Conservation (phyloP, 1,284 basidiomycete species). For the Lentinula novae-zelandiae region DNA sequence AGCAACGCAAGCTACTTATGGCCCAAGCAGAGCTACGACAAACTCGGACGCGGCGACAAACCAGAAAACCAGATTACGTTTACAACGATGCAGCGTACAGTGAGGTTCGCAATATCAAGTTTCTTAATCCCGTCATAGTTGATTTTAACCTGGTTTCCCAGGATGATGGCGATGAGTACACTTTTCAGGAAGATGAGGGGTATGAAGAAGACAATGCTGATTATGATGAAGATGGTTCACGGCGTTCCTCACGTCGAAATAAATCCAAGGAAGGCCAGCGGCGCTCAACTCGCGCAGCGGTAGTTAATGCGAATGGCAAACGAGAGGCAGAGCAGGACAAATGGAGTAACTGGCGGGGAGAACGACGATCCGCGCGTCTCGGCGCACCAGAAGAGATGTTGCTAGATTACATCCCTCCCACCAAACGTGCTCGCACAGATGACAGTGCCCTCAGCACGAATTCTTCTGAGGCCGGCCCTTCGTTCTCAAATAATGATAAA, state of each 20-base stretch:
- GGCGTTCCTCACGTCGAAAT: slow-evolving; percentile 24
- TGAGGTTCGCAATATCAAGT: slow-evolving; percentile 39
- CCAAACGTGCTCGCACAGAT: slow-evolving; percentile 69
- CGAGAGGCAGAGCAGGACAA: slow-evolving; percentile 49
- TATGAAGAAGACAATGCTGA: slow-evolving; percentile 55
- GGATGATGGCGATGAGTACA: slow-evolving; percentile 68
- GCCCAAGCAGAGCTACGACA: slow-evolving; percentile 74
- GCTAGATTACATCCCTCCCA: slow-evolving; percentile 43
- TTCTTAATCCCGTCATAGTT: slow-evolving; percentile 18
- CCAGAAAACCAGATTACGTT: slow-evolving; percentile 72
- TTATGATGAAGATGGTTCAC: slow-evolving; percentile 25
- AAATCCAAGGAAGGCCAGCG: slow-evolving; percentile 43
- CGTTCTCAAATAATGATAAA: slow-evolving; percentile 23
- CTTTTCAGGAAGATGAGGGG: slow-evolving; percentile 58
- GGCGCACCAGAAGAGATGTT: slow-evolving; percentile 50
- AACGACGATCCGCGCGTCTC: slow-evolving; percentile 67
- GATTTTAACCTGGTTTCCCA: slow-evolving; percentile 32
- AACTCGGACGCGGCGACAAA: slow-evolving; percentile 69
- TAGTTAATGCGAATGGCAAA: slow-evolving; percentile 48
- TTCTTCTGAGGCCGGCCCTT: slow-evolving; percentile 37
- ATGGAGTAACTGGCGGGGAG: slow-evolving; percentile 61
- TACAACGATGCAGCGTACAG: slow-evolving; percentile 63
- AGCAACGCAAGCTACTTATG: slow-evolving; percentile 58
- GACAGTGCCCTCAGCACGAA: slow-evolving; percentile 62
- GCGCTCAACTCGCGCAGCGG: slow-evolving; percentile 57